These are phyloP conservation scores for Xerocomellus chrysenteron DNA, from an alignment of 768 basidiomycete genomes.

Conservation along the genomic window DNA sequence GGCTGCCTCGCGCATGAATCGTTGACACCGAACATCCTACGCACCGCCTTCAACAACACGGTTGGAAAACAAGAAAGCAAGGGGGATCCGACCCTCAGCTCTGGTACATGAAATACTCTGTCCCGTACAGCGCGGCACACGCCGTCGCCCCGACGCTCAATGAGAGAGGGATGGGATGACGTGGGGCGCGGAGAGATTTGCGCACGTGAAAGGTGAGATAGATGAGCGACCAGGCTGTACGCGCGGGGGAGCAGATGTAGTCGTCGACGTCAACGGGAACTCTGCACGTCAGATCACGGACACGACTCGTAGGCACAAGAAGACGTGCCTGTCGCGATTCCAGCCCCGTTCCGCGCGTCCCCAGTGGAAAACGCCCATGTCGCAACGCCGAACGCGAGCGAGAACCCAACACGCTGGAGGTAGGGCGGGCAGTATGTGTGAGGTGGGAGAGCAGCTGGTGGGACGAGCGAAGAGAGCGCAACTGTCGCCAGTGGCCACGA, in stretches of 20 bases:
- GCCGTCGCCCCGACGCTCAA: slow-evolving; percentile 31
- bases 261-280: background rate
- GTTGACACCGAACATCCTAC: background rate
- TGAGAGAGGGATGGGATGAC: slow-evolving; percentile 34
- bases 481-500: slow-evolving; percentile 27
- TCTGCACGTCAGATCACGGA: background rate
- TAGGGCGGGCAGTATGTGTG: slow-evolving; percentile 40
- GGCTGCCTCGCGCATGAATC: background rate
- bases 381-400: slow-evolving; percentile 42
- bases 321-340: slow-evolving; percentile 36
- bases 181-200: slow-evolving; percentile 31
- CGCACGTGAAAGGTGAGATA: slow-evolving; percentile 42
- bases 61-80: background rate
- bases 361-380: slow-evolving; percentile 42
- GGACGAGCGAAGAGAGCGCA: slow-evolving; percentile 35
- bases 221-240: slow-evolving; percentile 45
- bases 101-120: slow-evolving; percentile 31
- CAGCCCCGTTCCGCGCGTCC: slow-evolving; percentile 44
- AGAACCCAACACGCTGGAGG: slow-evolving; percentile 43
- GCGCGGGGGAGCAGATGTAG: background rate
- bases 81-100: slow-evolving; percentile 9
- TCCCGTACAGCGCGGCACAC: slow-evolving; percentile 30
- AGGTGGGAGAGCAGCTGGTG: slow-evolving; percentile 31
- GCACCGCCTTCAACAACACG: background rate
- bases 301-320: background rate